Evolutionary conservation across 768 basidiomycete genomes (phyloP).

Genomic region (Sarcomyxa edulis): DNA sequence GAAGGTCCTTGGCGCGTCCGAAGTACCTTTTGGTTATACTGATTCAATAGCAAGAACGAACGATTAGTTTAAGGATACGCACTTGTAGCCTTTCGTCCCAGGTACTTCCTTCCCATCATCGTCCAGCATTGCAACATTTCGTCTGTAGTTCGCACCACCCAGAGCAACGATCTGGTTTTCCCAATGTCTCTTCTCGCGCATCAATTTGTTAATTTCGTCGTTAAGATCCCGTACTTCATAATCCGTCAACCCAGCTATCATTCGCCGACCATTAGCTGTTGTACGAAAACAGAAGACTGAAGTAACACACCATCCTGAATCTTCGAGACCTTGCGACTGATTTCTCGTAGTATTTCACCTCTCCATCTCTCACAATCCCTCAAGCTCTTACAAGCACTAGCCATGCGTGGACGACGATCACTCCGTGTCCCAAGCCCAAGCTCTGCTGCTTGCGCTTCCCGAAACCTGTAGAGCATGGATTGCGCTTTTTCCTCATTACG

Average conservation of each 20-base stretch:
- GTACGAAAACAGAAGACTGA: background rate
- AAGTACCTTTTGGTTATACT: too few relatives aligned
- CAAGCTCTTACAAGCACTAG: conserved; percentile 85
- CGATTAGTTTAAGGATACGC: conserved; percentile 16
- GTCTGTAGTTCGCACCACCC: conserved; percentile 92
- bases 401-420: conserved; percentile 90
- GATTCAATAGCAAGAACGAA: background rate
- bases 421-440: conserved; percentile 82
- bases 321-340: conserved; percentile 94
- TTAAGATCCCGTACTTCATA: conserved; percentile 96
- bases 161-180: conserved; percentile 96
- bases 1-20: conserved; percentile 92
- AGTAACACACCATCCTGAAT: conserved; percentile 82
- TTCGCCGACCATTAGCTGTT: background rate
- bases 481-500: conserved; percentile 99
- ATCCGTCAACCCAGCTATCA: conserved; percentile 82
- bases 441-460: conserved; percentile 94
- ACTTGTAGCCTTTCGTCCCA: conserved; percentile 98
- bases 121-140: conserved; percentile 91
- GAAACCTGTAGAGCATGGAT: conserved; percentile 92
- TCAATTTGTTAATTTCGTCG: conserved; percentile 93
- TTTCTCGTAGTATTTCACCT: conserved; percentile 91
- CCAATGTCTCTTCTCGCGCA: conserved; percentile 97
- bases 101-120: conserved; percentile 96
- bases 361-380: conserved; percentile 94